phyloP scores from a whole-genome alignment of 2,329 filamentous ascomycete genomes.

The Fusarium tuaranense region DNA sequence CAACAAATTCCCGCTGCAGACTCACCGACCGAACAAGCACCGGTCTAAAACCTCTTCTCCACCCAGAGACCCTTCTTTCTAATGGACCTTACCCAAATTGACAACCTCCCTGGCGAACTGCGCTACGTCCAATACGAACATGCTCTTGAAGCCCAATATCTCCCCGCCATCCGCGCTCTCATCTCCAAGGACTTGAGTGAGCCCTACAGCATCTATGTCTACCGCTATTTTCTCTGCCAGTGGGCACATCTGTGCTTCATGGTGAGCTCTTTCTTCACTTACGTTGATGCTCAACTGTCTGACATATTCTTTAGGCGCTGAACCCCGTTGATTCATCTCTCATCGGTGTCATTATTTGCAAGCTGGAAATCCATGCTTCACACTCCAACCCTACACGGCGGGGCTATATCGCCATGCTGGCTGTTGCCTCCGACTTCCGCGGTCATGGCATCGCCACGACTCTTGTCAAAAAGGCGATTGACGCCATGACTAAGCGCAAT shows the following conservation, averaged over 20 bases:
- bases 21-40: neutral
- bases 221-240: constrained; percentile 97
- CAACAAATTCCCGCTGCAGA: neutral
- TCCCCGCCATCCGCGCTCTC: constrained; percentile 88
- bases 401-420: constrained; percentile 98
- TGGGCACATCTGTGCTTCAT: constrained; percentile 98
- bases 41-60: constrained; percentile 2
- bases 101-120: constrained; percentile 59
- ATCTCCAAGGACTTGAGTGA: constrained; percentile 98
- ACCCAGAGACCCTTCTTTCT: constrained; percentile 9
- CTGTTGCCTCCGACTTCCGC: constrained; percentile 83
- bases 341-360: constrained; percentile 93
- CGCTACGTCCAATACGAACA: constrained; percentile 73
- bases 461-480: constrained; percentile 89
- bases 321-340: constrained; percentile 72
- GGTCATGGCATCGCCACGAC: constrained; percentile 89
- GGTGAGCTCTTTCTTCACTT: constrained; percentile 59
- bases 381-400: constrained; percentile 80
- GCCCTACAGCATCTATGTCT: constrained; percentile 99
- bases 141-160: constrained; percentile 70
- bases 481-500: constrained; percentile 84
- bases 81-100: constrained; percentile 51
- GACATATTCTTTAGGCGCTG: constrained; percentile 60
- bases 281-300: constrained; percentile 19
- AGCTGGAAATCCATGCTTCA: constrained; percentile 89